phyloP scores from a whole-genome alignment of 768 basidiomycete species.

The Collybia sordida region DNA sequence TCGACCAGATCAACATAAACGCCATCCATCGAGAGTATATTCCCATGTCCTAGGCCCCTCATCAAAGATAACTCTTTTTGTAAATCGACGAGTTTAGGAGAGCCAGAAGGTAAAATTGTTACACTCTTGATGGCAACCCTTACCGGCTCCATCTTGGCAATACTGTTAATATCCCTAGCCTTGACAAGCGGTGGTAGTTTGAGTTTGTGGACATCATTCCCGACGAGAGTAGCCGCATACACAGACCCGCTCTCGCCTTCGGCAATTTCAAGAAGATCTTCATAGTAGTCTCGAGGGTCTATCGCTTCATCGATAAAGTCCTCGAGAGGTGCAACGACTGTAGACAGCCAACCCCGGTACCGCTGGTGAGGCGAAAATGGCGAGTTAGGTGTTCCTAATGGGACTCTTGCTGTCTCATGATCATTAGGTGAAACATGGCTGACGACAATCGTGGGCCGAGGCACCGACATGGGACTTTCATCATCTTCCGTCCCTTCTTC shows the following conservation, averaged over 20 bases:
- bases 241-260: slow-evolving; percentile 84
- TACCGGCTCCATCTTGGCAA: slow-evolving; percentile 29
- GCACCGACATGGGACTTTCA: slow-evolving; percentile 7
- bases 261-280: slow-evolving; percentile 74
- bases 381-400: slow-evolving; percentile 24
- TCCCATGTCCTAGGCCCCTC: slow-evolving; percentile 54
- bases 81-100: slow-evolving; percentile 64
- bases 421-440: slow-evolving; percentile 18
- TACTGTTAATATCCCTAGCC: slow-evolving; percentile 36
- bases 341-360: slow-evolving; percentile 64
- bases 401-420: slow-evolving; percentile 35
- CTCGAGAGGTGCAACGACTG: slow-evolving; percentile 55
- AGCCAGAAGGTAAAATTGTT: slow-evolving; percentile 53
- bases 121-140: slow-evolving; percentile 81
- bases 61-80: slow-evolving; percentile 60
- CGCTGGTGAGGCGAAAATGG: slow-evolving; percentile 45
- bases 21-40: slow-evolving; percentile 67
- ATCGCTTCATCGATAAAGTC: slow-evolving; percentile 62
- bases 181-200: slow-evolving; percentile 38
- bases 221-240: slow-evolving; percentile 41
- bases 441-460: slow-evolving; percentile 38
- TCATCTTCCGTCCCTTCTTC: slow-evolving; percentile 20
- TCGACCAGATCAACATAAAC: slow-evolving; percentile 68
- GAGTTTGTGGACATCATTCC: slow-evolving; percentile 30
- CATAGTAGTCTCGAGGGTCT: slow-evolving; percentile 65